Base-by-base conservation (phyloP, 2,329 filamentous ascomycete genomes). In the Ceratocystis albifundus region DNA sequence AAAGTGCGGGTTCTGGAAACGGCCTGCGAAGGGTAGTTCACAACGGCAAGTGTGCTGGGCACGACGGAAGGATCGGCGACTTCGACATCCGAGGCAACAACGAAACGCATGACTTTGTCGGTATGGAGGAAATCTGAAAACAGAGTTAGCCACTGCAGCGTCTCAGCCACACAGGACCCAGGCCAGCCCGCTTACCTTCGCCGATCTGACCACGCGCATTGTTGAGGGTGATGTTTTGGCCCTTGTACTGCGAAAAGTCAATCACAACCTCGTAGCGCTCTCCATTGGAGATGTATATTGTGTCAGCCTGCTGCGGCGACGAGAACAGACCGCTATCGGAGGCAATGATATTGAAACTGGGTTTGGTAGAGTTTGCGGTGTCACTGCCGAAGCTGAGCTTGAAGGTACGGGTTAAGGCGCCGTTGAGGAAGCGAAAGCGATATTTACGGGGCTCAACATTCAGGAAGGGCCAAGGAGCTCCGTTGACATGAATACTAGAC, bases 371-470 rank as follows among this genome's bases (percentile, higher is more conserved):
- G 46, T 69, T 25, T 48, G 72, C 74, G 32, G 72, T 71, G 25
- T 75, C 74, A 41, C 71, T 70, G 20, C 71, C 75, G 55, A 82
- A 77, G 70, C 78, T 81, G 7, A 84, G 72, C 17, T 76, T 73
- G 67, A 80, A 84, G 17, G 77, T 76, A 61, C 79, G 72, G 30
- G 76, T 78, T 63, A 81, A 70, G n/a, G 78, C 76, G 10, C 78
- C 77, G 71, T 84, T 78, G 30, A 83, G 76, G 65, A 84, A 71
- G 1, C 82, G 75, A 69, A 85, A 78, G 22, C 82, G 80, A 72
- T 85, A 85, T 71, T 84, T 85, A 71, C 82, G 78, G 5, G 81
- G 82, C 72, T 85, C 80, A 3, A 84, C 82, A n/a, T 78, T 76
- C 8, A 83, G 70, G 69, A 77, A 84, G 2, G 83, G 83, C 82